Conservation (phyloP, 192 early-diverging fungal species). For the Backusella circina region DNA sequence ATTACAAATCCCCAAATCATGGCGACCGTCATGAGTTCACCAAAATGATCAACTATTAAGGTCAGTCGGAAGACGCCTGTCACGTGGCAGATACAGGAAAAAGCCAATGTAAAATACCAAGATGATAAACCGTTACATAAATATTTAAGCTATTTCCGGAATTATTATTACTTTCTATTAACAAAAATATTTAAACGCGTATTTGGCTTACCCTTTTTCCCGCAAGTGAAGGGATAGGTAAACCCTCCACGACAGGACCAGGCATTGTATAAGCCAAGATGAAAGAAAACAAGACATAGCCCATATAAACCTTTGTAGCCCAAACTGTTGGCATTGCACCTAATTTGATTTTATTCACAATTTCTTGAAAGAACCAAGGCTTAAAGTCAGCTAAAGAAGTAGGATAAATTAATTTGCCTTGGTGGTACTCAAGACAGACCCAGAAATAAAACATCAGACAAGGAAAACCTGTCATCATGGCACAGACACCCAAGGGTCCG, state of each 20-base stretch:
- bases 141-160: slow-evolving; percentile 41
- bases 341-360: slow-evolving; percentile 43
- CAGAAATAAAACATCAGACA: slow-evolving; percentile 72
- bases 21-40: slow-evolving; percentile 49
- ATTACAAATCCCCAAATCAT: slow-evolving; percentile 45
- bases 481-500: slow-evolving; percentile 61
- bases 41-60: slow-evolving; percentile 54
- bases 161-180: no score
- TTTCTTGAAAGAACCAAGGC: slow-evolving; percentile 36
- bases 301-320: slow-evolving; percentile 54
- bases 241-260: slow-evolving; percentile 61
- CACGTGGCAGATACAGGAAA: slow-evolving; percentile 40
- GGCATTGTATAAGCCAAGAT: slow-evolving; percentile 61
- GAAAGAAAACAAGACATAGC: slow-evolving; percentile 55
- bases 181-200: not conserved
- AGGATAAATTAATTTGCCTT: slow-evolving; percentile 46
- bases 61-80: slow-evolving; percentile 42
- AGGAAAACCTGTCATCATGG: slow-evolving; percentile 74
- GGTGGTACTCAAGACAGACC: slow-evolving; percentile 65
- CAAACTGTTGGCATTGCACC: slow-evolving; percentile 50
- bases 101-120: slow-evolving; percentile 44
- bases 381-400: slow-evolving; percentile 33
- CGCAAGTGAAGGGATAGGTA: slow-evolving; percentile 64
- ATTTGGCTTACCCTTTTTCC: slow-evolving; percentile 25
- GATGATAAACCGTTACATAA: slow-evolving; percentile 49